Evolutionary conservation across 2,329 filamentous ascomycete species (phyloP), one percentile per base, ranked within the genome.

Genomic region (Neoascochyta sp.): DNA sequence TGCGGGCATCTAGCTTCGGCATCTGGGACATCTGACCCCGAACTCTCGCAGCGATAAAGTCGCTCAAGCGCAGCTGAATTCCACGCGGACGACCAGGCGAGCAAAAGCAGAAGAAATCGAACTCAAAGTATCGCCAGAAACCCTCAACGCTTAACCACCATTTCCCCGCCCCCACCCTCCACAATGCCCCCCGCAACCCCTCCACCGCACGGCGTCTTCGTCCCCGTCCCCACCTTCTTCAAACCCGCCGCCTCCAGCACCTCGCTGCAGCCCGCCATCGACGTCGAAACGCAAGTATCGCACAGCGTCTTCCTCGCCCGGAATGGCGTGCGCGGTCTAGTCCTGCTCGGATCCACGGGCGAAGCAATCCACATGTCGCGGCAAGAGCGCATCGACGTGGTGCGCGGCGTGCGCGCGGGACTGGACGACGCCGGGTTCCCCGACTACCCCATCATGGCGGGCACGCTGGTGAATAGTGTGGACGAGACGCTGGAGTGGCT

Each of bases 291-390:
- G 1, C 79, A 83, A 50, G 65, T 68, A 14, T 64, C 68, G 16
- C 78, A 82, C 65, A 70, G 69, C 7, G 51, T 82, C 5, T 78
- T 76, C 52, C 73, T 82, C 20, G 77, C 77, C 20, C 67, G 69
- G 29, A 69, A 70, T 42, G 79, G 79, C 33, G 74, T 82, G 45
- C 67, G 67, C 16, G 78, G 79, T 13, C 65, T 82, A 15, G 75
- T 81, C 8, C 65, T 81, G 22, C 71, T 81, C 27, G 79, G 79
- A 14, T 78, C 72, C 21, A 82, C 78, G 0, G 79, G 79, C 36
- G 79, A 82, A 55, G 75, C 76, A 0, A 73, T 82, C 23, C 78
- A 81, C 56, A 64, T 82, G 27, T 70, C 73, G 12, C 66, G 67
- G n/a, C 47, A 63, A n/a, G 78, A 82, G 45, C 74, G 78, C 18